A percentile compares a stretch with the other conserved stretches of the same genome.
Evolutionary conservation across 495 filamentous ascomycete species (phyloP).

Genomic region (Pyrenula massariospora): DNA sequence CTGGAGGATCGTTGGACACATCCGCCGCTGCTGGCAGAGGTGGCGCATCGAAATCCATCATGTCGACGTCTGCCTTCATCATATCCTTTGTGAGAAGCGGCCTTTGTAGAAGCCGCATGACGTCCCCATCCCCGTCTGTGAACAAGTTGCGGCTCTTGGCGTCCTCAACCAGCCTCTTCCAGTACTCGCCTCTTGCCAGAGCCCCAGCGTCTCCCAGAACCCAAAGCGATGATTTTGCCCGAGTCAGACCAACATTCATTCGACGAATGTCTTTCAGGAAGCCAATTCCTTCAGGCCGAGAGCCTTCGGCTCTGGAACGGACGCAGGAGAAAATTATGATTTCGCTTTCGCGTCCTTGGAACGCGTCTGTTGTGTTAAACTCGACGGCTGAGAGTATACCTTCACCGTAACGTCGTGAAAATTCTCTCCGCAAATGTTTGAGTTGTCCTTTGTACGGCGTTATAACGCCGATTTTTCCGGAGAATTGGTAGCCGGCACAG

Average conservation of each 20-base stretch:
- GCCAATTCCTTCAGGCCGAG: conserved; percentile 85
- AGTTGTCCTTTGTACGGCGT: conserved; percentile 94
- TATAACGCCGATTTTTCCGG: conserved; percentile 86
- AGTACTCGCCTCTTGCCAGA: conserved; percentile 77
- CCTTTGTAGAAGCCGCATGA: conserved; percentile 34
- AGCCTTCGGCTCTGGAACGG: conserved; percentile 78
- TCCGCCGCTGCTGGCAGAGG: neutral
- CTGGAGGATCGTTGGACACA: no score
- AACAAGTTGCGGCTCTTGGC: conserved; percentile 65
- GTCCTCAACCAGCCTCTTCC: conserved; percentile 73
- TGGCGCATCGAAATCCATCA: neutral
- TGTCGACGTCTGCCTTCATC: conserved; percentile 21
- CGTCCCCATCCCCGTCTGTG: conserved; percentile 52
- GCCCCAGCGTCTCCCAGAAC: conserved; percentile 85
- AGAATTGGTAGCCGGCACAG: conserved; percentile 54
- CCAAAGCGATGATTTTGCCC: conserved; percentile 91
- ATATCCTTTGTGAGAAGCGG: conserved; percentile 40
- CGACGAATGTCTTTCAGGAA: conserved; percentile 96
- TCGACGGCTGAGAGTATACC: conserved; percentile 68
- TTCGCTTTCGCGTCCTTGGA: conserved; percentile 92
- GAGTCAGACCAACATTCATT: conserved; percentile 98
- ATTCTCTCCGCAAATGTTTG: conserved; percentile 61
- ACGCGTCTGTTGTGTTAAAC: conserved; percentile 97
- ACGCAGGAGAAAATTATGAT: conserved; percentile 99
- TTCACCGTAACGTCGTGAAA: conserved; percentile 59